Percentiles rank a stretch among this genome's conserved stretches.
phyloP scores from a whole-genome alignment of 345 rosid genomes.

The Eucalyptus paniculata region DNA sequence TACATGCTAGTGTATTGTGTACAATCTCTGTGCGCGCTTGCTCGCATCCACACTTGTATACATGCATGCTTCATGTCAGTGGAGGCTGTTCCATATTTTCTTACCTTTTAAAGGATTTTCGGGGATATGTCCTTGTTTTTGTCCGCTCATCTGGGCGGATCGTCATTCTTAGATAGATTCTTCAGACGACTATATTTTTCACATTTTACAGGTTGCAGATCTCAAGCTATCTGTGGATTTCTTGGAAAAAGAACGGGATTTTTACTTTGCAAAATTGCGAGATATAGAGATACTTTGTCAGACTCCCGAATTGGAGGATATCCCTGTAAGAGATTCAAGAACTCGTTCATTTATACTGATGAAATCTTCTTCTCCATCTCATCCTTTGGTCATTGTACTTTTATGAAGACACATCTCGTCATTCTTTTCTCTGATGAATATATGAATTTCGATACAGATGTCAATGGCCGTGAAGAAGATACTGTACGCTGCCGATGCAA shows the following conservation, averaged over 20 bases:
- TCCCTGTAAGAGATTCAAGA: constrained; percentile 44
- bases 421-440: not conserved
- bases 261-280: constrained; percentile 82
- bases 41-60: not conserved
- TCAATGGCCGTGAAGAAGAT: constrained; percentile 75
- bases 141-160: not conserved
- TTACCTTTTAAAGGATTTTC: not conserved
- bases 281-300: constrained; percentile 83
- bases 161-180: not conserved
- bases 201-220: constrained; percentile 38
- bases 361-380: not conserved
- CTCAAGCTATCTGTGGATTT: constrained; percentile 67
- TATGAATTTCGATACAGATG: constrained; percentile 31
- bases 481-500: constrained; percentile 73
- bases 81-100: not conserved
- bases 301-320: constrained; percentile 47
- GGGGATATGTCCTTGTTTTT: not conserved
- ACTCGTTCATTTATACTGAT: not conserved
- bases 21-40: not conserved
- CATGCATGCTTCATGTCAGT: not conserved
- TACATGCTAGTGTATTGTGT: not conserved
- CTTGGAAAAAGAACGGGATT: constrained; percentile 86
- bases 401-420: not conserved
- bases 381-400: not conserved
- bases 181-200: not conserved